phyloP scores from a whole-genome alignment of 805 yeast genomes.

The Nakazawaea siamensis region DNA sequence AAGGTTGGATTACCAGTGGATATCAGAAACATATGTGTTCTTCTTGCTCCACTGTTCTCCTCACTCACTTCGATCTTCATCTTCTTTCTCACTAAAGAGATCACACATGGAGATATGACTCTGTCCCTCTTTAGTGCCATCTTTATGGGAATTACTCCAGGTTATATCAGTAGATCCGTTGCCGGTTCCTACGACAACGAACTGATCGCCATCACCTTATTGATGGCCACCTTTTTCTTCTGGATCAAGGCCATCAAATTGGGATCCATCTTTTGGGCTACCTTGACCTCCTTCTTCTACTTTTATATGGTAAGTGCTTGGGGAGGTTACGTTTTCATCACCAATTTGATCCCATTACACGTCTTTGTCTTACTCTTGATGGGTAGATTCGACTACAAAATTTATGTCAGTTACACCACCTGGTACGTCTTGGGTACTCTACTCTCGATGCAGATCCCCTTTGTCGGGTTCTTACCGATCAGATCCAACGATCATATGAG shows the following conservation, averaged over 20 bases:
- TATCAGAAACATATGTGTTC: constrained; percentile 90
- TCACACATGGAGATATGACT: constrained; percentile 62
- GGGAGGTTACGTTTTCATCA: constrained; percentile 99
- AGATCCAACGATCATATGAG: constrained; percentile 98
- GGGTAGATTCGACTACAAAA: constrained; percentile 84
- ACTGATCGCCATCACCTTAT: constrained; percentile 93
- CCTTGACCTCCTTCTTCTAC: constrained; percentile 79
- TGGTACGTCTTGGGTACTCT: constrained; percentile 98
- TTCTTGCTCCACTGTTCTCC: constrained; percentile 94
- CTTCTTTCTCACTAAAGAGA: constrained; percentile 78
- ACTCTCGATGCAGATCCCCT: constrained; percentile 98
- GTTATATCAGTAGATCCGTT: constrained; percentile 95
- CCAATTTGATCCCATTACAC: constrained; percentile 94
- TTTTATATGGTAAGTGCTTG: constrained; percentile 99
- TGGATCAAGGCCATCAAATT: constrained; percentile 93
- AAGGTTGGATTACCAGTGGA: constrained; percentile 76
- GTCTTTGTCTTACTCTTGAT: constrained; percentile 81
- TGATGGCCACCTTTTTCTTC: constrained; percentile 90
- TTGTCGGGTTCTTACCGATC: constrained; percentile 95
- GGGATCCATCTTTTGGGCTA: constrained; percentile 81
- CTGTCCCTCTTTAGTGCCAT: constrained; percentile 91
- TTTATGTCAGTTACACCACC: constrained; percentile 88
- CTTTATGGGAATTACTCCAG: constrained; percentile 97
- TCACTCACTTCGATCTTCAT: constrained; percentile 89
- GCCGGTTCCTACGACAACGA: constrained; percentile 99